Base-by-base conservation (phyloP, 306 rosid genomes). In the Astragalus membranaceus region DNA sequence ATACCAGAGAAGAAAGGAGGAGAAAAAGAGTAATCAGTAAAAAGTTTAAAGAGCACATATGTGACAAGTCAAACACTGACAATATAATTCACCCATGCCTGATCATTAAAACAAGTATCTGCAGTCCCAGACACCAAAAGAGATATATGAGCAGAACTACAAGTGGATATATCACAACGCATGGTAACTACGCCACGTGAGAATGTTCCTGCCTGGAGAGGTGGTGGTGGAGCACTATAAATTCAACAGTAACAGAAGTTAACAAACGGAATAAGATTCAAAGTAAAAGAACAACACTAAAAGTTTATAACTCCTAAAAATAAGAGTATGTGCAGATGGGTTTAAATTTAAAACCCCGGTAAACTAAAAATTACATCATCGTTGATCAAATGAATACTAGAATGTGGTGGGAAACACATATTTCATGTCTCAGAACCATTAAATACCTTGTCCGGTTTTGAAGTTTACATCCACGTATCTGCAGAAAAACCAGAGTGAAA, bases 101-200 rank as follows among this genome's bases (percentile, higher is more conserved):
- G 97, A 80, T 94, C 98, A 81, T 94, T 95, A 70, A 94, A 94
- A 80, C 96, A 94, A 36, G 96, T 79, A 4, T 90, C 96, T 13
- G 97, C 95, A 75, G 90, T 88, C 39, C 98, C 97, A 7, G 97
- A 90, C 67, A 94, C 91, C 74, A 94, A 81, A 79, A 94, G 85
- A 70, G 98, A 90, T 79, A 94, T 88, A 83, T 88, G 98, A 47
- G 96, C 88, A 69, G 88, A 82, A 70, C 95, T 90, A 76, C 88
- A 85, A 30, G 98, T 94, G 69, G 91, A 79, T 35, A 94, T 77
- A 83, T 94, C 97, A 69, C 97, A 94, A 37, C 98, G 88, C 97
- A 94, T 94, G 26, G 98, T 94, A 79, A 94, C 96, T 23, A 94
- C 97, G 30, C 98, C 92, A 8, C 98, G 96, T 66, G 98, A 90